A percentile compares a stretch with the other conserved stretches of the same genome.
Conservation (phyloP, 75 land plant genomes). For the Isoetes taiwanensis region DNA sequence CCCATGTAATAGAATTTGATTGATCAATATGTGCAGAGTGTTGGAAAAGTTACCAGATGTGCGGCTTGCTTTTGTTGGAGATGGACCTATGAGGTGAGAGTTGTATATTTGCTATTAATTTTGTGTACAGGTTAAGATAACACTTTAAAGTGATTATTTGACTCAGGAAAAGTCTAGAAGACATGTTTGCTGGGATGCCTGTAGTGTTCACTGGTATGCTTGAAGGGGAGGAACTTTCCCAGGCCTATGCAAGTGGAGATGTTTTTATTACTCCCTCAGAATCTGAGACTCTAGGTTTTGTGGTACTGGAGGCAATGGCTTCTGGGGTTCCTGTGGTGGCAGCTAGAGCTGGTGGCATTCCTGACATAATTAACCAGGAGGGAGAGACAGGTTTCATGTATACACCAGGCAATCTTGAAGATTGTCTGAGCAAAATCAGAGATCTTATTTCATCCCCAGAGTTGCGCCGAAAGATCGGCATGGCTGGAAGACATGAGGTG, state of each 20-base stretch:
- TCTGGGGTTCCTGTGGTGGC: constrained; percentile 93
- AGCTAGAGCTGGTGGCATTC: constrained; percentile 93
- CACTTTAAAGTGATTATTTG: neutral
- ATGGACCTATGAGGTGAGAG: constrained; percentile 87
- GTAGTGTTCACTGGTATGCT: constrained; percentile 96
- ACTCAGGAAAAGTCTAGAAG: constrained; percentile 62
- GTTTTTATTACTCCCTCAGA: constrained; percentile 94
- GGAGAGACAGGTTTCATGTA: constrained; percentile 76
- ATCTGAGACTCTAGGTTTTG: constrained; percentile 91
- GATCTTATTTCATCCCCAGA: constrained; percentile 32
- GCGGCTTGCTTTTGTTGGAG: constrained; percentile 85
- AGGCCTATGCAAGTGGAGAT: constrained; percentile 97
- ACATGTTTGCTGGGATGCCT: constrained; percentile 77
- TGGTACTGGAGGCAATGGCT: constrained; percentile 98
- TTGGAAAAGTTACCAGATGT: constrained; percentile 80
- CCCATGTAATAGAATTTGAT: neutral
- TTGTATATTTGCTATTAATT: constrained; percentile 1
- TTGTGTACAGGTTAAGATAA: neutral
- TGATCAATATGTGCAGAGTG: constrained; percentile 35
- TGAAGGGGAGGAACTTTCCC: constrained; percentile 87
- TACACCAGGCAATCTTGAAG: constrained; percentile 79
- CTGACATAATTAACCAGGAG: constrained; percentile 78
- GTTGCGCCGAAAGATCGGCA: constrained; percentile 50
- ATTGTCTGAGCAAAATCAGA: constrained; percentile 59
- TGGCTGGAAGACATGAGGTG: constrained; percentile 17